Evolutionary conservation across 805 yeast species (phyloP), one percentile per base, ranked within the genome.

Genomic region (Wickerhamomyces rabaulensis): DNA sequence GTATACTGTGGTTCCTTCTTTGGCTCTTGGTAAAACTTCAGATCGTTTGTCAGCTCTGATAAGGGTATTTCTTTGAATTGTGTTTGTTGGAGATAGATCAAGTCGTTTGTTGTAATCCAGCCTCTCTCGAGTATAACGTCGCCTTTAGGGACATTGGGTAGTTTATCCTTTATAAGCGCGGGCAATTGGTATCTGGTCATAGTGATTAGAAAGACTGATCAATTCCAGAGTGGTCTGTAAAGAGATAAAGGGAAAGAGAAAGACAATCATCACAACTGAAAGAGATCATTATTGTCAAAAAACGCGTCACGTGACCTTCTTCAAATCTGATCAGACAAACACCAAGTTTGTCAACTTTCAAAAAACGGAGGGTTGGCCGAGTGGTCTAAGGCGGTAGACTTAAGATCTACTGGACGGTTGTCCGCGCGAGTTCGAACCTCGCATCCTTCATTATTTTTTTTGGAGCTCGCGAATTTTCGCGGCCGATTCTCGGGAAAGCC

Each of bases 71-170:
- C 6, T 6, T 23, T 2, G 5, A 46, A 35, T 13, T 37, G 41
- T 3, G 45, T 33, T 41, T 50, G 50, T 25, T 53, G 54, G 13
- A 55, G 44, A 44, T 55, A 55, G 3, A 59, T 44, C 1, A 62
- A 33, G 42, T 62, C 66, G 33, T 54, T 55, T 6, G 58, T 49
- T 1, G 65, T 56, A 20, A 62, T 57, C 65, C 65, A 62, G 9
- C 49, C 45, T 40, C 66, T 44, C 10, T 47, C 26, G 2, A 21
- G 23, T 15, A 61, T 51, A 0, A 42, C 38, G 1, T 36, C 41
- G 2, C 51, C 52, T 20, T 55, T 49, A 15, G 54, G 56, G 2
- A 57, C 17, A 3, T 36, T 25, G 1, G 39, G 15, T 6, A 58
- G 40, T 6, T 51, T 15, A 4, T 41, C 40, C 15, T 8, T 19